Conservation (phyloP, 345 rosid species). For the Euphorbia pulcherrima region DNA sequence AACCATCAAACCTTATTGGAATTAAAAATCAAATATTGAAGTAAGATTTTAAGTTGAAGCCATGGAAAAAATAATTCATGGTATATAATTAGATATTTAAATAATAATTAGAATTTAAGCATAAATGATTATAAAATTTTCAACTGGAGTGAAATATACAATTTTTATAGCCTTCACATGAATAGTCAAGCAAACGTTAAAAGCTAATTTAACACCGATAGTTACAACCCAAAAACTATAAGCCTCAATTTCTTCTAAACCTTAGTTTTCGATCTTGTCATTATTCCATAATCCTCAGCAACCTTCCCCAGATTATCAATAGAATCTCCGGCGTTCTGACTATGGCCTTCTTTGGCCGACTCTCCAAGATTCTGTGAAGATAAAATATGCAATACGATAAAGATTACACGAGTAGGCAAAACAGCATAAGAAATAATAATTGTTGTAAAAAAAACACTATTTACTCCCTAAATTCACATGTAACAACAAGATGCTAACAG, state of each 20-base stretch:
- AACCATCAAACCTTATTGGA: too few species aligned
- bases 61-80: too few species aligned
- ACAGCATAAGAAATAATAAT: background rate
- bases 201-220: constrained; percentile 3
- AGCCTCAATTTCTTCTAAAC: constrained; percentile 21
- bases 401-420: background rate
- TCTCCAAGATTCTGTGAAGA: constrained; percentile 17
- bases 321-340: constrained; percentile 11
- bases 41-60: too few species aligned
- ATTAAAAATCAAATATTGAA: too few species aligned
- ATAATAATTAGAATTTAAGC: too few species aligned
- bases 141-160: too few species aligned
- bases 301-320: constrained; percentile 4
- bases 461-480: background rate
- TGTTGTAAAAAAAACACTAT: background rate
- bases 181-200: too few species aligned
- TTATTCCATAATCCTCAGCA: constrained; percentile 16
- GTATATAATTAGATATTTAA: too few species aligned
- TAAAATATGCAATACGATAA: background rate
- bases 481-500: background rate
- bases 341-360: constrained; percentile 1
- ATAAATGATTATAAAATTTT: too few species aligned
- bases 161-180: too few species aligned
- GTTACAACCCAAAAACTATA: background rate
- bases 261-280: constrained; percentile 33